Conservation (phyloP, 495 filamentous ascomycete species). For the Penicillium parvum region DNA sequence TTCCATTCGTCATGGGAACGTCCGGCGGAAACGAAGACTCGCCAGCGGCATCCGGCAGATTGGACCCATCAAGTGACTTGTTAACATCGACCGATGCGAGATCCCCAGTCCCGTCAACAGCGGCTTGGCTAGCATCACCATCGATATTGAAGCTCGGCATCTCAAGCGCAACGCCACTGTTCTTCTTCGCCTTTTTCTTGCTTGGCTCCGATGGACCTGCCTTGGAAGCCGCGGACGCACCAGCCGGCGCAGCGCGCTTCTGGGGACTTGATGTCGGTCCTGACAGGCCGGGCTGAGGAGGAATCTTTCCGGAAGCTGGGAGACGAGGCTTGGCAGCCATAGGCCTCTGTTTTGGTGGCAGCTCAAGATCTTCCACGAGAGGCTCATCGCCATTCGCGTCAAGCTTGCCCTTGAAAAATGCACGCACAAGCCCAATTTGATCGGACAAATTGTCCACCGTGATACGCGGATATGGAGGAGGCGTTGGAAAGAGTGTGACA, state of each 20-base stretch:
- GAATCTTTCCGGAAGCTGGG: conserved; percentile 91
- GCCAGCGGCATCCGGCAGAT: conserved; percentile 6
- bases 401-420: conserved; percentile 86
- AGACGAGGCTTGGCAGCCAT: conserved; percentile 68
- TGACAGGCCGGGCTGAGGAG: conserved; percentile 26
- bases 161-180: conserved; percentile 33
- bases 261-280: conserved; percentile 59
- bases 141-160: conserved; percentile 29
- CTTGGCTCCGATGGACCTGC: conserved; percentile 33
- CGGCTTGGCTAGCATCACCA: conserved; percentile 26
- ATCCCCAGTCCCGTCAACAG: conserved; percentile 22
- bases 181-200: conserved; percentile 48
- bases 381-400: conserved; percentile 75
- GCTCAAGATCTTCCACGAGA: conserved; percentile 89
- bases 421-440: conserved; percentile 80
- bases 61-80: conserved; percentile 22
- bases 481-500: conserved; percentile 49
- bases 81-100: conserved; percentile 10
- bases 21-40: conserved; percentile 8
- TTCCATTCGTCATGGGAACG: conserved; percentile 33
- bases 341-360: conserved; percentile 89
- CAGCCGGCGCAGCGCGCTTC: conserved; percentile 64
- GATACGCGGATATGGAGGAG: conserved; percentile 72
- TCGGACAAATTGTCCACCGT: conserved; percentile 68
- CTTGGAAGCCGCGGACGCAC: conserved; percentile 21